phyloP scores from a whole-genome alignment of 1,284 basidiomycete species.

The Malassezia sp. region DNA sequence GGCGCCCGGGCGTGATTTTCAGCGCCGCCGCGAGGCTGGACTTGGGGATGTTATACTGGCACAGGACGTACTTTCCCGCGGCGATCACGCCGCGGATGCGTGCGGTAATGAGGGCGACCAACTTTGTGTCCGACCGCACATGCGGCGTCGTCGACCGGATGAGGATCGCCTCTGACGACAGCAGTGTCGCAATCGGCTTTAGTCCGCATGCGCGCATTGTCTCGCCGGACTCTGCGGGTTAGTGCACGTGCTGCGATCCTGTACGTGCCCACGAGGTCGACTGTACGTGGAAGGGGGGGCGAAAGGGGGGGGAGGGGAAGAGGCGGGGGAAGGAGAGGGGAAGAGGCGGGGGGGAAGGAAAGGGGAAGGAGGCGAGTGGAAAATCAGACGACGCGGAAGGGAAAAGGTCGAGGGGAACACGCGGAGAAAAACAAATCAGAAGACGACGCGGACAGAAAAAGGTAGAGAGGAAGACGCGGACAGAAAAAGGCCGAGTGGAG shows the following conservation, averaged over 20 bases:
- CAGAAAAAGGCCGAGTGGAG: too few relatives aligned
- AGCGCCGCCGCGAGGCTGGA: slow-evolving; percentile 57
- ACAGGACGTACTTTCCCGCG: slow-evolving; percentile 73
- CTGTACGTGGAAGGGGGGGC: too few relatives aligned
- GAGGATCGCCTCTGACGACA: slow-evolving; percentile 81
- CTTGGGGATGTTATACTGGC: slow-evolving; percentile 79
- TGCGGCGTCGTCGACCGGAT: slow-evolving; percentile 69
- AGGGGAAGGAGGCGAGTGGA: too few relatives aligned
- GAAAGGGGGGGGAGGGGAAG: too few relatives aligned
- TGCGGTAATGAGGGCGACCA: slow-evolving; percentile 70
- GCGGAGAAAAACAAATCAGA: too few relatives aligned
- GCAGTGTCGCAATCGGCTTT: slow-evolving; percentile 68
- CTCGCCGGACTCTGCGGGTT: slow-evolving; percentile 77
- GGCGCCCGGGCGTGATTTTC: slow-evolving; percentile 71
- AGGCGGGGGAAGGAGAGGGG: too few relatives aligned
- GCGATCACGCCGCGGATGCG: slow-evolving; percentile 89
- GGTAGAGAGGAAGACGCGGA: too few relatives aligned
- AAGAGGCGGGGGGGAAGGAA: too few relatives aligned
- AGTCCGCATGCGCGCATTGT: slow-evolving; percentile 98
- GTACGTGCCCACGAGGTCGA: slow-evolving; percentile 74
- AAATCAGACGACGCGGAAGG: too few relatives aligned
- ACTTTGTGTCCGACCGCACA: slow-evolving; percentile 53
- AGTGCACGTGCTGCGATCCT: background rate
- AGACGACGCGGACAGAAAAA: too few relatives aligned
- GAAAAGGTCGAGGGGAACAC: too few relatives aligned